phyloP scores from a whole-genome alignment of 306 rosid genomes.

The Corylus americana region DNA sequence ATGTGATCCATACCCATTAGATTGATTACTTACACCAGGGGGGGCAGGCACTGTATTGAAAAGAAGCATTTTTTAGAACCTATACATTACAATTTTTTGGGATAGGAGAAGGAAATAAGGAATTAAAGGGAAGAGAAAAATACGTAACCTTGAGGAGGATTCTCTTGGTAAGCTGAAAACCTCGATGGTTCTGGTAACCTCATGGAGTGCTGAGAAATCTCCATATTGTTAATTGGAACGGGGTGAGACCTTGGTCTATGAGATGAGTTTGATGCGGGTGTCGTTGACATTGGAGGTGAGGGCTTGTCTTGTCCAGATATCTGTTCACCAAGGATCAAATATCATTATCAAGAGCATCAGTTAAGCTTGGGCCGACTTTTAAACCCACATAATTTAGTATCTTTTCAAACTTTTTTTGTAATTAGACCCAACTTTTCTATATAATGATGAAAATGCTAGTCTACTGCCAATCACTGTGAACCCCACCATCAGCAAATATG shows the following conservation, averaged over 20 bases:
- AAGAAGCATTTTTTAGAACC: conserved; percentile 32
- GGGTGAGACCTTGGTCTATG: conserved; percentile 52
- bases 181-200: conserved; percentile 41
- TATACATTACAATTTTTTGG: conserved; percentile 3
- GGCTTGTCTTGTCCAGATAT: conserved; percentile 84
- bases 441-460: neutral
- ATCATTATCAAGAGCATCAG: conserved; percentile 24
- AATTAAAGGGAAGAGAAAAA: conserved; percentile 14
- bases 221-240: conserved; percentile 38
- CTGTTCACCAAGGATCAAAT: conserved; percentile 44
- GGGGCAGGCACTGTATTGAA: conserved; percentile 49
- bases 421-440: neutral
- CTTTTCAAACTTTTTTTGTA: neutral
- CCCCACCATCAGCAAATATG: neutral
- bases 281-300: conserved; percentile 38
- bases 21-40: conserved; percentile 53
- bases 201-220: conserved; percentile 38
- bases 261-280: conserved; percentile 54
- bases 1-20: conserved; percentile 64
- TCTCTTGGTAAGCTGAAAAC: conserved; percentile 47
- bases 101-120: neutral
- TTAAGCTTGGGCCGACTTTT: conserved; percentile 13
- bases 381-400: neutral
- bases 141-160: conserved; percentile 58
- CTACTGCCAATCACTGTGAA: neutral